Evolutionary conservation across 495 filamentous ascomycete species (phyloP).

Genomic region (Penicillium cosmopolitanum): DNA sequence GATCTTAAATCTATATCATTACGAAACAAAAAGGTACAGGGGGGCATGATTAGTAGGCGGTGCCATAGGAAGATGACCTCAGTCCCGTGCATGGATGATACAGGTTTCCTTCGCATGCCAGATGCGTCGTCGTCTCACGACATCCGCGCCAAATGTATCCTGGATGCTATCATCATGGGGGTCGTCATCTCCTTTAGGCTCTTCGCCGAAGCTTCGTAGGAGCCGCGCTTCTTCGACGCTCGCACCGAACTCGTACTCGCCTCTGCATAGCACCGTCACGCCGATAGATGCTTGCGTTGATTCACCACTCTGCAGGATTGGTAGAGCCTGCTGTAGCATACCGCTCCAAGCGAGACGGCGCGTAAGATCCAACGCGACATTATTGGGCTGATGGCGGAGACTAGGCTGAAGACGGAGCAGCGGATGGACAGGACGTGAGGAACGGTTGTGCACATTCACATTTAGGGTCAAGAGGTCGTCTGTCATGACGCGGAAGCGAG

Average conservation of each 20-base stretch:
- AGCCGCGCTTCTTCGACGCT: conserved; percentile 77
- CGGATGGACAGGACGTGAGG: conserved; percentile 65
- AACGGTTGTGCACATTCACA: conserved; percentile 73
- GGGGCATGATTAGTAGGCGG: conserved; percentile 8
- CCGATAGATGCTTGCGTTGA: conserved; percentile 61
- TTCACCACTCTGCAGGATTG: conserved; percentile 58
- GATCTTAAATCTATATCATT: conserved; percentile 5
- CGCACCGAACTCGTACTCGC: conserved; percentile 81
- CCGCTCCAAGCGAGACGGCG: conserved; percentile 84
- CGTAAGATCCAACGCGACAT: conserved; percentile 80
- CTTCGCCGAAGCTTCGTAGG: conserved; percentile 21
- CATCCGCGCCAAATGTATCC: conserved; percentile 59
- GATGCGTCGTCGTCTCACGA: conserved; percentile 65
- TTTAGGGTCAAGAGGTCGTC: conserved; percentile 73
- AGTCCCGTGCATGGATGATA: conserved; percentile 58
- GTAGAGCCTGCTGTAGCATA: conserved; percentile 73
- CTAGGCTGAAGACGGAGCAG: conserved; percentile 77
- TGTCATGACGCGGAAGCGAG: conserved; percentile 60
- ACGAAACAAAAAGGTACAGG: background rate
- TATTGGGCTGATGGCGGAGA: conserved; percentile 71
- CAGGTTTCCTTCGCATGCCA: conserved; percentile 74
- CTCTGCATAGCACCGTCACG: conserved; percentile 72
- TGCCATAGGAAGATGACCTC: conserved; percentile 2
- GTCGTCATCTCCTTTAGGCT: conserved; percentile 17
- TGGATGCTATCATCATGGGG: conserved; percentile 46